Evolutionary conservation across 305 asterid species (phyloP).

Genomic region (Fraxinus ornus): DNA sequence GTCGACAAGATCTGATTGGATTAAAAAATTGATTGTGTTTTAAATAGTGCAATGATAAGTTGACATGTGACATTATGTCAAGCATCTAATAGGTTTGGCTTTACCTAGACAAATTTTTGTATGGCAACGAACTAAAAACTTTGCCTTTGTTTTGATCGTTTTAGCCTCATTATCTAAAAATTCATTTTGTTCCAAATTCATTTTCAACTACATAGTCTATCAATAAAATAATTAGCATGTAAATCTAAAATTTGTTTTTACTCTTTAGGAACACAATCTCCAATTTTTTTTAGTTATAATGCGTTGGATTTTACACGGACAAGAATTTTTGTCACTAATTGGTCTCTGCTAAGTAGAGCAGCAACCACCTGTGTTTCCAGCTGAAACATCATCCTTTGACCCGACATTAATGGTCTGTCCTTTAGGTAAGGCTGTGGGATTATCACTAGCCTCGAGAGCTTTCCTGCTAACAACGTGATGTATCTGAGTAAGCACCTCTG

Average conservation of each 20-base stretch:
- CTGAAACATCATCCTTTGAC: slow-evolving; percentile 24
- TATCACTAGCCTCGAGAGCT: slow-evolving; percentile 32
- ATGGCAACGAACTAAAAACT: neutral
- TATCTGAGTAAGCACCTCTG: slow-evolving; percentile 35
- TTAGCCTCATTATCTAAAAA: no score
- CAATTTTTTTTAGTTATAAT: no score
- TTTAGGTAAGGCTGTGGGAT: slow-evolving; percentile 26
- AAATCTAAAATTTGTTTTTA: no score
- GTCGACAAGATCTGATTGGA: no score
- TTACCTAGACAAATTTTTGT: neutral
- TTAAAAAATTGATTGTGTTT: no score
- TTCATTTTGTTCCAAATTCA: no score
- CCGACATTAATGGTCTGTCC: slow-evolving; percentile 26
- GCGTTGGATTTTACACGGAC: neutral
- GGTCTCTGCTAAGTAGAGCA: slow-evolving; percentile 15
- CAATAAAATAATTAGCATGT: no score
- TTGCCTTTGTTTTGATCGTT: no score
- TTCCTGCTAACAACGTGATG: slow-evolving; percentile 28
- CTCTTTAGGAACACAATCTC: no score
- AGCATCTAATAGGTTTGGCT: neutral
- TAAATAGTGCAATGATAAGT: no score
- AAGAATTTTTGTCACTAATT: neutral
- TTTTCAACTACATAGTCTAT: no score
- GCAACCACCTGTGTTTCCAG: slow-evolving; percentile 29
- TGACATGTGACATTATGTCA: no score